These are phyloP conservation scores for Coemansia sp. DNA, from an alignment of 192 early-diverging fungal species.

Conservation along the genomic window DNA sequence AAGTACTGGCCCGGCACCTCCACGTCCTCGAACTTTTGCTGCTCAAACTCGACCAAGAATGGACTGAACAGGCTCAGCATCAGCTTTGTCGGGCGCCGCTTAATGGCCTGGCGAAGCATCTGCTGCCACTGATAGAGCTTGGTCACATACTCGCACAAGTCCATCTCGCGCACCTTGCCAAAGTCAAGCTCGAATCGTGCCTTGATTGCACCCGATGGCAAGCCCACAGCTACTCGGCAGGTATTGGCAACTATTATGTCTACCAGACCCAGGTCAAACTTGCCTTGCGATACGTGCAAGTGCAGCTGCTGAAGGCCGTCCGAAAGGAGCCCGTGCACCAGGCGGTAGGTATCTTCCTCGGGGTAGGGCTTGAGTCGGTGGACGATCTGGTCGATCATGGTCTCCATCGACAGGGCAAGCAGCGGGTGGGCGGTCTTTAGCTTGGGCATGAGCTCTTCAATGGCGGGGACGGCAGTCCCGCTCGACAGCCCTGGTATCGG, in stretches of 20 bases:
- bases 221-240: conserved; percentile 82
- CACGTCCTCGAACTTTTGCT: conserved; percentile 98
- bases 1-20: conserved; percentile 98
- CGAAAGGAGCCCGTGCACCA: conserved; percentile 87
- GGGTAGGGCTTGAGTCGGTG: conserved; percentile 88
- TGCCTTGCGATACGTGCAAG: conserved; percentile 35
- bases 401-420: conserved; percentile 94
- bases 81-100: conserved; percentile 76
- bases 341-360: conserved; percentile 97
- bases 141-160: conserved; percentile 78
- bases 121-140: conserved; percentile 91
- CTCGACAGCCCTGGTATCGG: conserved; percentile 9
- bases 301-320: conserved; percentile 78
- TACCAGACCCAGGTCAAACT: conserved; percentile 19
- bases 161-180: conserved; percentile 78
- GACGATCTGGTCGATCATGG: conserved; percentile 98
- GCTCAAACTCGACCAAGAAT: conserved; percentile 97
- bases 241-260: conserved; percentile 64
- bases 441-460: conserved; percentile 94
- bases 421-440: conserved; percentile 95
- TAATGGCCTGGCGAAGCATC: conserved; percentile 84
- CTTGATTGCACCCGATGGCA: conserved; percentile 65
- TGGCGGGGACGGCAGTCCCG: conserved; percentile 23
- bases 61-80: conserved; percentile 86
- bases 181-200: conserved; percentile 90